Base-by-base conservation (phyloP, 2,329 filamentous ascomycete genomes). In the Aplosporella prunicola region DNA sequence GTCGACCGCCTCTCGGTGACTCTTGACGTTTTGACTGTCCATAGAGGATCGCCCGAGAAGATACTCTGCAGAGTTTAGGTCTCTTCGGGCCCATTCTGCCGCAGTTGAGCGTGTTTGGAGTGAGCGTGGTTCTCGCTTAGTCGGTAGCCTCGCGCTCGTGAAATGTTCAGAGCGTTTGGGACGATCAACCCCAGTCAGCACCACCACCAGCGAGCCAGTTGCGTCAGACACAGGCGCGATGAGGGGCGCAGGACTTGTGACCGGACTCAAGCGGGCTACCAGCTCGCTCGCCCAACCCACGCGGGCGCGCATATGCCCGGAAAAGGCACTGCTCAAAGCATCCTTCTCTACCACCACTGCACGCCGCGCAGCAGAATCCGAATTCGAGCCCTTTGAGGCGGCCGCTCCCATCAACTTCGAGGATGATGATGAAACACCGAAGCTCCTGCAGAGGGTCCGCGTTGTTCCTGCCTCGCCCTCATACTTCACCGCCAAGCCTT, bases 401-500 rank as follows among this genome's bases (percentile, higher is more conserved):
- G 62, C 66, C 41, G 59, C 68, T 23, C 58, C 60, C 39, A 64
- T 69, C 43, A 51, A 66, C 25, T 65, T 69, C 41, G 41, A 28
- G 9, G 43, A 44, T 11, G 15, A 22, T 2, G 10, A 14, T 9
- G 14, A 10, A 13, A 14, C 18, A 8, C 2, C 6, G 9, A 13
- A 25, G 8, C 15, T 40, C 20, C 50, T 67, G 27, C 43, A 47
- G 31, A 55, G 49, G 16, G 50, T 83, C 36, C 84, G 91, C 47
- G 68, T 93, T 15, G 67, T 95, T 23, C 91, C 91, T 14, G 72
- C 73, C 17, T 94, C 88, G 23, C 80, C 85, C 3, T 91, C 89
- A n/a, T 98, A 98, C 65, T 98, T 96, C 67, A 88, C 86, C 35
- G 81, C 81, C 35, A 80, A 80, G 43, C 82, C 88, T 2, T 70